phyloP scores from a whole-genome alignment of 768 basidiomycete genomes.

The Termitomyces sp. region DNA sequence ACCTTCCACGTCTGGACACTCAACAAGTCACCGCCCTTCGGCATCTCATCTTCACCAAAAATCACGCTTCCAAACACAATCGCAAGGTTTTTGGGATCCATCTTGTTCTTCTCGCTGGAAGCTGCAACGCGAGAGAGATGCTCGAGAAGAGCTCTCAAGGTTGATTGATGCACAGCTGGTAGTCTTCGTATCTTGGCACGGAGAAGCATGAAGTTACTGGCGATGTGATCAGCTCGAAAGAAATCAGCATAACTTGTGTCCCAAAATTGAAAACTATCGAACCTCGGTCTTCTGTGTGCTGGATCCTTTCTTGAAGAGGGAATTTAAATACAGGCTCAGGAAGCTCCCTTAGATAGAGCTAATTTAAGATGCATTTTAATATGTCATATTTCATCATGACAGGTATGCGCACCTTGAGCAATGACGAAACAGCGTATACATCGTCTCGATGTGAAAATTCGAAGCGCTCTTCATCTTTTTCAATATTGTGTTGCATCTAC shows the following conservation, averaged over 20 bases:
- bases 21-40: slow-evolving; percentile 70
- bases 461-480: slow-evolving; percentile 75
- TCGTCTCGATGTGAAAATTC: slow-evolving; percentile 69
- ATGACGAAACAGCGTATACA: slow-evolving; percentile 74
- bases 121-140: slow-evolving; percentile 73
- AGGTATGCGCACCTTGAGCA: slow-evolving; percentile 62
- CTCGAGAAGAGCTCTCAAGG: slow-evolving; percentile 74
- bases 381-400: not conserved
- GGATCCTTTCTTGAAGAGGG: slow-evolving; percentile 72
- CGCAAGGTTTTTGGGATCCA: slow-evolving; percentile 89
- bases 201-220: slow-evolving; percentile 67
- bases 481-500: slow-evolving; percentile 82
- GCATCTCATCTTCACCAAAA: slow-evolving; percentile 89
- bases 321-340: slow-evolving; percentile 88
- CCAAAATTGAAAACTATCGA: slow-evolving; percentile 6
- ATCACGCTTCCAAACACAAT: slow-evolving; percentile 87
- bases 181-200: slow-evolving; percentile 84
- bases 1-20: slow-evolving; percentile 77
- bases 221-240: slow-evolving; percentile 58
- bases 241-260: not conserved
- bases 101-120: slow-evolving; percentile 74
- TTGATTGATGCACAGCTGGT: slow-evolving; percentile 79
- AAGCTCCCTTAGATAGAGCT: slow-evolving; percentile 80
- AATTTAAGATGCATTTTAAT: not conserved
- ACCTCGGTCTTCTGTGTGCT: slow-evolving; percentile 78